Evolutionary conservation across 2,329 filamentous ascomycete genomes (phyloP), one percentile per base, ranked within the genome.

Genomic region (Colletotrichum cuscutae): DNA sequence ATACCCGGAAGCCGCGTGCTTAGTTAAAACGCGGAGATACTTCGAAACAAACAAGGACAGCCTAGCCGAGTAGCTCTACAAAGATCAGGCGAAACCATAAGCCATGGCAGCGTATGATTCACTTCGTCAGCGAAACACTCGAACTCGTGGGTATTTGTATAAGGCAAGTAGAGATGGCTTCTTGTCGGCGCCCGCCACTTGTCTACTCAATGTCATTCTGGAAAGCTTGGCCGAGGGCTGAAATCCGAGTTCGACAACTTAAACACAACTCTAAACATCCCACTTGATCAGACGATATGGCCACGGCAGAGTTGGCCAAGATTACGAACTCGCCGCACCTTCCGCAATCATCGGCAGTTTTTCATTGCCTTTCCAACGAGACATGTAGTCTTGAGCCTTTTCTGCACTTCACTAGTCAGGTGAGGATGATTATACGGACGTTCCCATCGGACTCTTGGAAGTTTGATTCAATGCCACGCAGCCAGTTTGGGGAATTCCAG

Each of bases 381-480:
- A 15, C 19, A 15, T 42, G 35, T 26, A 24, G 11, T 19, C 8
- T 24, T 26, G 12, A 2, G 7, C 42, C 9, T 9, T 49, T 22
- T 49, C 42, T 22, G 42, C 19, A 8, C 15, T 49, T 49, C 42
- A 46, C 56, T 30, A 24, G 32, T 22, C 24, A 46, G 46, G 12
- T 28, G 28, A 26, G 26, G 13, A 30, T 26, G 35, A 13, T 15
- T 1, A 19, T 26, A 30, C 69, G 69, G 69, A 72, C 24, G 24
- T 68, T 63, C 52, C 69, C 65, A 68, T 26, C 69, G 69, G 69
- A 71, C 64, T 59, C 53, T 4, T n/a, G 9, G 5, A 22, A 52
- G 35, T 56, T 42, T 30, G 42, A 59, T 53, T 24, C 22, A 19
- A 15, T 19, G 28, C 32, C 26, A 13, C 22, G 6, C 4, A 8